phyloP scores from a whole-genome alignment of 2,329 filamentous ascomycete genomes.

The Elsinoe arachidis region DNA sequence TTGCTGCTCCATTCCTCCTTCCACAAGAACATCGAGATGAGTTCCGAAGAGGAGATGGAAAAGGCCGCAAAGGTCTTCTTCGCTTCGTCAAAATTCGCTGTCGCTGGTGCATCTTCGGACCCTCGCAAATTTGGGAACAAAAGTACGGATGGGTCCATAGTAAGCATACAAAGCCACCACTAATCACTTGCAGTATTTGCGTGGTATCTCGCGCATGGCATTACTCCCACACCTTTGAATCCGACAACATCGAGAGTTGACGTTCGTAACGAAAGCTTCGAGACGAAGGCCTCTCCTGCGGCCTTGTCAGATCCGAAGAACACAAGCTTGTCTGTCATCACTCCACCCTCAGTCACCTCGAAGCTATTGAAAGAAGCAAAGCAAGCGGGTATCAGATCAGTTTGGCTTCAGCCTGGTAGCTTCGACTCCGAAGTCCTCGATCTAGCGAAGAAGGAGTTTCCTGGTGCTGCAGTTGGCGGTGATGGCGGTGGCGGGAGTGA shows the following conservation, averaged over 20 bases:
- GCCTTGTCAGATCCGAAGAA: constrained; percentile 57
- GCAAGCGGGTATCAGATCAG: constrained; percentile 59
- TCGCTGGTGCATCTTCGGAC: constrained; percentile 83
- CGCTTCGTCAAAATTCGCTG: constrained; percentile 68
- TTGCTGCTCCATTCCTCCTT: neutral
- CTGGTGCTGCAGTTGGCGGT: constrained; percentile 56
- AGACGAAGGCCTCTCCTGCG: constrained; percentile 57
- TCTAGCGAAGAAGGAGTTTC: constrained; percentile 60
- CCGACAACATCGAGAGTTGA: constrained; percentile 57
- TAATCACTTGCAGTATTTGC: constrained; percentile 57
- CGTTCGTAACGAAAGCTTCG: constrained; percentile 51
- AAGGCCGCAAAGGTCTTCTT: constrained; percentile 71
- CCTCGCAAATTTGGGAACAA: constrained; percentile 81
- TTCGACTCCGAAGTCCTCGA: constrained; percentile 68
- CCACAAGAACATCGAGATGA: neutral
- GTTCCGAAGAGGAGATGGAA: constrained; percentile 44
- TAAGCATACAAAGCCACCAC: neutral
- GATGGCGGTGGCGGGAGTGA: constrained; percentile 60
- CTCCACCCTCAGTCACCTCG: constrained; percentile 69
- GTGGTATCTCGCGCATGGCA: constrained; percentile 73
- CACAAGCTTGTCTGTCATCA: constrained; percentile 78
- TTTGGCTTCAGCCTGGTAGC: constrained; percentile 87
- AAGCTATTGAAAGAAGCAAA: constrained; percentile 69
- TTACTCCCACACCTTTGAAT: constrained; percentile 78
- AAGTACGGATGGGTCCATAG: constrained; percentile 42